Percentiles rank a stretch among this genome's conserved stretches.
Conservation (phyloP, 768 basidiomycete genomes). For the Macrolepiota fuliginosa region DNA sequence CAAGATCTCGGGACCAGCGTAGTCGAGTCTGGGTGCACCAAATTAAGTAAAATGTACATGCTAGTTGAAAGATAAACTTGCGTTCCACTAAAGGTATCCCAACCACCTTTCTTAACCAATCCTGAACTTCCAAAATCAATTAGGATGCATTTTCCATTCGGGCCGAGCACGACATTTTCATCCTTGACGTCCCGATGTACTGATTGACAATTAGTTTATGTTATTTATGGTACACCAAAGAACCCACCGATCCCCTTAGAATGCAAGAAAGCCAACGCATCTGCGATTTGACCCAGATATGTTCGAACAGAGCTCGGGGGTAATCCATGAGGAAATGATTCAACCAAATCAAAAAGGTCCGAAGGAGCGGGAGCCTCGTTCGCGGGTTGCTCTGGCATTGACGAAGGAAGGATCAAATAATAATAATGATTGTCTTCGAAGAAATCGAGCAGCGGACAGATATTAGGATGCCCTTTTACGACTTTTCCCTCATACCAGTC, state of each 20-base stretch:
- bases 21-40: constrained; percentile 63
- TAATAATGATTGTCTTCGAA: constrained; percentile 97
- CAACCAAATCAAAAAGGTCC: constrained; percentile 96
- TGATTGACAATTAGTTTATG: constrained; percentile 25
- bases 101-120: constrained; percentile 76
- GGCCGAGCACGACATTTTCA: constrained; percentile 88
- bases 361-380: constrained; percentile 56
- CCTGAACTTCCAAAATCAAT: constrained; percentile 98
- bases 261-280: constrained; percentile 88
- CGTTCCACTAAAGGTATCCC: constrained; percentile 95
- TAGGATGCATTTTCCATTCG: constrained; percentile 79
- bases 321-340: constrained; percentile 83
- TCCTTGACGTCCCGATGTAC: constrained; percentile 99
- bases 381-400: constrained; percentile 55
- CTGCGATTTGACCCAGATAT: constrained; percentile 92
- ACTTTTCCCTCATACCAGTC: constrained; percentile 69
- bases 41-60: constrained; percentile 12
- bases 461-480: constrained; percentile 91
- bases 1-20: constrained; percentile 95
- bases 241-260: constrained; percentile 84
- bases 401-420: constrained; percentile 86
- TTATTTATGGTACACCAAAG: background rate
- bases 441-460: constrained; percentile 92
- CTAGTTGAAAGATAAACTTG: constrained; percentile 39
- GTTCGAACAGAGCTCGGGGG: constrained; percentile 70